These are phyloP conservation scores for Kluyveromyces aestuarii DNA, from an alignment of 805 yeast genomes.

Conservation along the genomic window DNA sequence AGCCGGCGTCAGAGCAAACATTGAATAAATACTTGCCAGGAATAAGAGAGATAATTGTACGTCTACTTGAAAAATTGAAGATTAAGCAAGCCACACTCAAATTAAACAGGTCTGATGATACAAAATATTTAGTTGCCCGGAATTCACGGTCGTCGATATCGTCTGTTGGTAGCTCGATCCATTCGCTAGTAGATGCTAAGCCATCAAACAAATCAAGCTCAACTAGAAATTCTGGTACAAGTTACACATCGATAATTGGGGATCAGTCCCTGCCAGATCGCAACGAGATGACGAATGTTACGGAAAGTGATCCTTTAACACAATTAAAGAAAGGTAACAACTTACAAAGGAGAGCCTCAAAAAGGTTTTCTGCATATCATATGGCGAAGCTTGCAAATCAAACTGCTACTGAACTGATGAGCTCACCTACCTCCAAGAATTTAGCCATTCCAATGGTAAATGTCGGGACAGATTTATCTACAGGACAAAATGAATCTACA, in stretches of 20 bases:
- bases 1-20: constrained; percentile 74
- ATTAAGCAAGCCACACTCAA: constrained; percentile 53
- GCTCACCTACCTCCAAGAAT: not conserved
- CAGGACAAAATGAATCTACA: not conserved
- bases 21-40: constrained; percentile 74
- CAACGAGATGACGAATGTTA: not conserved
- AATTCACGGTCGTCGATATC: constrained; percentile 2
- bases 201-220: not conserved
- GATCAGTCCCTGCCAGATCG: constrained; percentile 6
- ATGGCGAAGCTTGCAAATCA: constrained; percentile 61
- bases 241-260: not conserved
- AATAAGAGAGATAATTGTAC: constrained; percentile 78
- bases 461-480: not conserved
- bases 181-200: not conserved
- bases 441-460: not conserved
- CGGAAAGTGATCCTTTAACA: constrained; percentile 49
- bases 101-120: constrained; percentile 4
- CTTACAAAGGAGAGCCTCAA: constrained; percentile 85
- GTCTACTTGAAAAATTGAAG: constrained; percentile 69
- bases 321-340: constrained; percentile 78
- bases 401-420: constrained; percentile 22
- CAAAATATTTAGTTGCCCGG: not conserved
- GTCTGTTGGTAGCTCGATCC: constrained; percentile 6
- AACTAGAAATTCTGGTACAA: not conserved
- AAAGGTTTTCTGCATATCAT: constrained; percentile 89